Conservation (phyloP, 108 stramenopile genomes). For the Skeletonema potamos region DNA sequence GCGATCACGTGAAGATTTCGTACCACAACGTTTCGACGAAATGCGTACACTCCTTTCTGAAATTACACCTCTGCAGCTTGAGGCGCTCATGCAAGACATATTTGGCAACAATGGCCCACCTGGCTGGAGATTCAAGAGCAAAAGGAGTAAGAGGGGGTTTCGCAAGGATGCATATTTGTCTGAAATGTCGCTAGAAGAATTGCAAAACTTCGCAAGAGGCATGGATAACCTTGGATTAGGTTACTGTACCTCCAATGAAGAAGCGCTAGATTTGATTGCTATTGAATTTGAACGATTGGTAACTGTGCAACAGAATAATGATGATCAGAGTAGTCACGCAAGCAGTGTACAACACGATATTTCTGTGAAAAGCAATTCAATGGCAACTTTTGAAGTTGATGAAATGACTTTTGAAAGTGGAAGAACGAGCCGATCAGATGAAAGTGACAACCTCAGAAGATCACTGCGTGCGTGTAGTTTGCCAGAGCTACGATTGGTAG, state of each 20-base stretch:
- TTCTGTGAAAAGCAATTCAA: not conserved
- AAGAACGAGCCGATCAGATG: not conserved
- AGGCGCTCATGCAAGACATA: conserved; percentile 29
- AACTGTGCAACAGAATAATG: conserved; percentile 8
- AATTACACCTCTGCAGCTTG: conserved; percentile 34
- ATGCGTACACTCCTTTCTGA: conserved; percentile 28
- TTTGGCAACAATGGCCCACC: conserved; percentile 4
- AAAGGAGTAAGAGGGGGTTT: conserved; percentile 15
- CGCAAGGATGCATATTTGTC: conserved; percentile 27
- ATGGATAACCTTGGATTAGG: conserved; percentile 20
- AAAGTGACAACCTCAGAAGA: conserved; percentile 16
- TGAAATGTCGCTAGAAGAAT: conserved; percentile 24
- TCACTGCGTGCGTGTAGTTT: conserved; percentile 30
- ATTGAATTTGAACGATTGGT: conserved; percentile 39
- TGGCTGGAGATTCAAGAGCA: not conserved
- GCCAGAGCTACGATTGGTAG: conserved; percentile 31
- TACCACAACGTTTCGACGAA: conserved; percentile 31
- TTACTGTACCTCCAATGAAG: conserved; percentile 12
- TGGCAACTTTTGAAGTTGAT: conserved; percentile 5
- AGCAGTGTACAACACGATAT: not conserved
- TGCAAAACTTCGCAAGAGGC: conserved; percentile 9
- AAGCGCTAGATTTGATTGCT: conserved; percentile 33
- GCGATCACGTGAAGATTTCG: not conserved
- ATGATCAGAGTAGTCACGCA: not conserved
- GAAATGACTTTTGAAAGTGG: not conserved